phyloP scores from a whole-genome alignment of 1,139 yeast genomes.

The Taphrina sp. region DNA sequence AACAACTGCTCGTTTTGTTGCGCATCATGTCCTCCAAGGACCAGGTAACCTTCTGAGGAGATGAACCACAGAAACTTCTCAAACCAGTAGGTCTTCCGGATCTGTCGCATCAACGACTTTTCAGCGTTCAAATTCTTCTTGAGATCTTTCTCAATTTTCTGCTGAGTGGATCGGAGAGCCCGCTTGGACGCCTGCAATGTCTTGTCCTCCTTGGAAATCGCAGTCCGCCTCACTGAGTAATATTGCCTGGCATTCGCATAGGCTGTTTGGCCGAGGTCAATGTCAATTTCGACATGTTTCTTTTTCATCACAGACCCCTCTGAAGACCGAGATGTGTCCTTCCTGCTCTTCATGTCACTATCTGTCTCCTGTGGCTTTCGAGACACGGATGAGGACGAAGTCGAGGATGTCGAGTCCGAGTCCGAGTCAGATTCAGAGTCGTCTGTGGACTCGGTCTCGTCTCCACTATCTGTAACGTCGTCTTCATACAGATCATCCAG shows the following conservation, averaged over 20 bases:
- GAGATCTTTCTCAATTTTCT: conserved; percentile 71
- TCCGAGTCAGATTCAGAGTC: conserved; percentile 44
- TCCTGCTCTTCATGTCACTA: conserved; percentile 33
- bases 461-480: conserved; percentile 43
- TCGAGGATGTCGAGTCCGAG: conserved; percentile 43
- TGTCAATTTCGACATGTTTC: conserved; percentile 54
- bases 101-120: conserved; percentile 46
- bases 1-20: conserved; percentile 82
- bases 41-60: conserved; percentile 81
- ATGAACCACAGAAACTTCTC: conserved; percentile 94
- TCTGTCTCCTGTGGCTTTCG: conserved; percentile 41
- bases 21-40: conserved; percentile 81
- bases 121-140: conserved; percentile 65
- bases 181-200: conserved; percentile 74
- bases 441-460: conserved; percentile 42
- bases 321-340: too few species aligned
- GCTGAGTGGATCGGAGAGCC: conserved; percentile 83
- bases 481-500: conserved; percentile 47
- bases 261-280: conserved; percentile 70
- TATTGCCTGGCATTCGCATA: conserved; percentile 89
- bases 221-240: conserved; percentile 73
- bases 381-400: conserved; percentile 34
- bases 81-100: conserved; percentile 60
- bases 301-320: conserved; percentile 37
- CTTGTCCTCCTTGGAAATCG: conserved; percentile 73